Base-by-base conservation (phyloP, 108 stramenopile species). In the Fragilariopsis cylindrus region DNA sequence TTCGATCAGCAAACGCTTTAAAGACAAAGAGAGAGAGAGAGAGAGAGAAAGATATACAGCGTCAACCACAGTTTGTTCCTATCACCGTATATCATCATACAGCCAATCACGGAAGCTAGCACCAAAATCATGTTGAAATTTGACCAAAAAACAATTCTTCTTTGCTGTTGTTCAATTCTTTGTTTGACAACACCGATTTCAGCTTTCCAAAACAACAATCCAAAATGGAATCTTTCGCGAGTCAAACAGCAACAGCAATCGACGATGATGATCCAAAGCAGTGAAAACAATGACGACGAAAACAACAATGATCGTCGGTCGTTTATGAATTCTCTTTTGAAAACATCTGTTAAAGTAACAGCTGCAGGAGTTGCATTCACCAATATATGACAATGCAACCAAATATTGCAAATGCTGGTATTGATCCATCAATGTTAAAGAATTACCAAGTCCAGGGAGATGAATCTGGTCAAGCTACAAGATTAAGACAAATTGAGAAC, bases 391-490 rank as follows among this genome's bases (percentile, higher is more conserved):
- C 9, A 3, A 63, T 40, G 4, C 45, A 45, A n/a, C 9, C 62
- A 11, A 12, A 42, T 21, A 44, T 57, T 43, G 84, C 88, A 15
- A 48, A 74, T 66, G 89, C 89, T 56, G 89, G 89, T 0, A 90
- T 90, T 44, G 89, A 90, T 69, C 89, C 89, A 6, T 55, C 55
- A 7, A 65, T 82, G 21, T 76, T 90, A 9, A 85, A 84, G 65
- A 64, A 60, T 46, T 56, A 87, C 5, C 77, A 77, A 11, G 82
- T 87, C 11, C 78, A 90, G 70, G 90, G 90, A 0, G 90, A 91
- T 60, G 75, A 71, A 47, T 54, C 85, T 8, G 90, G 90, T n/a
- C 64, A 79, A 12, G 69, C 72, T 18, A 65, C 74, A 48, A 80
- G 90, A 3, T 54, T 91, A 13, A 85, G 85, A 42, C 86, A 88